Percentiles rank a stretch among this genome's conserved stretches.
Conservation (phyloP, 2,329 filamentous ascomycete genomes). For the Penicillium sp. region DNA sequence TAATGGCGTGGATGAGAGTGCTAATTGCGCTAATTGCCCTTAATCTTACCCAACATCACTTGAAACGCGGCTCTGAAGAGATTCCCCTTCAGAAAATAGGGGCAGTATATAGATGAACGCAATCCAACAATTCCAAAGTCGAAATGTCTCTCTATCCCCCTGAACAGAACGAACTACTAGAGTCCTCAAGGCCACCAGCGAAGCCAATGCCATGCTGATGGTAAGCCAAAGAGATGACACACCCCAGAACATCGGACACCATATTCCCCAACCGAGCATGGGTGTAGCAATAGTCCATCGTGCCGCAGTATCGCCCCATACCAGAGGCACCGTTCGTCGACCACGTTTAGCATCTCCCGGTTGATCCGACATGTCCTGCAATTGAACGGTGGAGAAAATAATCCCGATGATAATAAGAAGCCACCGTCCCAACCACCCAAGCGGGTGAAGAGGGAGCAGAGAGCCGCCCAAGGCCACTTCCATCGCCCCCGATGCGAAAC, state of each 20-base stretch:
- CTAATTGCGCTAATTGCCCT: not conserved
- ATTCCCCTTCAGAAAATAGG: not conserved
- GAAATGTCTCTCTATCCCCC: conserved; percentile 8
- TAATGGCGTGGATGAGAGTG: too few relatives aligned
- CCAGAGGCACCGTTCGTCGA: conserved; percentile 18
- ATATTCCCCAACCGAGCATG: not conserved
- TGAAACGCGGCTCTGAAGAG: too few relatives aligned
- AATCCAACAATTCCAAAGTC: conserved; percentile 14
- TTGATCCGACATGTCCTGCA: conserved; percentile 40
- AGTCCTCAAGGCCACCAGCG: not conserved
- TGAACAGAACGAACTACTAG: not conserved
- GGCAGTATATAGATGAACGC: conserved; percentile 6
- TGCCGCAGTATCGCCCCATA: conserved; percentile 6
- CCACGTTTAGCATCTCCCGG: conserved; percentile 26
- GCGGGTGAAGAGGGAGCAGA: not conserved
- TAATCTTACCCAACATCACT: too few relatives aligned
- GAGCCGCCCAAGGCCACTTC: conserved; percentile 19
- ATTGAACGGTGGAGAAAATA: conserved; percentile 38
- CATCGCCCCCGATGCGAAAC: conserved; percentile 30
- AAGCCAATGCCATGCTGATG: not conserved
- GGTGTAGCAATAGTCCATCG: conserved; percentile 7
- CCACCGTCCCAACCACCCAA: not conserved
- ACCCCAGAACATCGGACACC: not conserved
- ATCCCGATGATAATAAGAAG: conserved; percentile 18
- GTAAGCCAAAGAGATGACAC: not conserved